Evolutionary conservation across 306 rosid species (phyloP), one percentile per base, ranked within the genome.

Genomic region (Cercis canadensis): DNA sequence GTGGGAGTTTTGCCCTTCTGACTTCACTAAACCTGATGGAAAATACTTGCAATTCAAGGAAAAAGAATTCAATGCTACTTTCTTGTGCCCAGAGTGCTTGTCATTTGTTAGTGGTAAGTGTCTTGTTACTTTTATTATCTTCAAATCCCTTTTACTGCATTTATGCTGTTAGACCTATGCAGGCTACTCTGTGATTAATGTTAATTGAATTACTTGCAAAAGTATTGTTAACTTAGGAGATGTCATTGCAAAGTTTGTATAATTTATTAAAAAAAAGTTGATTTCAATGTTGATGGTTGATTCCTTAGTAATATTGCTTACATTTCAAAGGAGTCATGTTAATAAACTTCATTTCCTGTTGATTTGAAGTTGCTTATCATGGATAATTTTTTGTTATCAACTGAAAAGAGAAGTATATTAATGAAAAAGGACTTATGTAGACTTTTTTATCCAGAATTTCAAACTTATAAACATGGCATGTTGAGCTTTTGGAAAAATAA

Each of bases 1-100:
- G 70, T 91, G 96, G 97, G 99, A 94, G 78, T 73, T 94, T 69
- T 94, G 99, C 75, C 91, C 99, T 57, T 83, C 96, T 49, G 96
- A 87, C 65, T 91, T 94, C 68, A n/a, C 73, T 0, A 32, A 62
- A 32, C 71, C 88, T n/a, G 65, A 67, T 65, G 96, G 96, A 12
- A 82, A 63, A 77, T 94, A 87, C 43, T 3, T 33, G 53, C 87
- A 67, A 49, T 49, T 80, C 77, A 87, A 78, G 40, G 82, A 85
- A 60, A 85, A 86, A 37, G 97, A 91, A 81, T 81, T 91, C 60
- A 89, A 86, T 72, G 92, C 91, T 57, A 86, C 78, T 24, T 87
- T 94, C 73, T 15, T 77, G 9, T 94, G 97, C 67, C 76, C 80
- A 0, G 61, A 79, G 54, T 94, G 99, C 85, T 65, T 75, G 61